phyloP scores from a whole-genome alignment of 2,329 filamentous ascomycete genomes.

The Claviceps pusilla region DNA sequence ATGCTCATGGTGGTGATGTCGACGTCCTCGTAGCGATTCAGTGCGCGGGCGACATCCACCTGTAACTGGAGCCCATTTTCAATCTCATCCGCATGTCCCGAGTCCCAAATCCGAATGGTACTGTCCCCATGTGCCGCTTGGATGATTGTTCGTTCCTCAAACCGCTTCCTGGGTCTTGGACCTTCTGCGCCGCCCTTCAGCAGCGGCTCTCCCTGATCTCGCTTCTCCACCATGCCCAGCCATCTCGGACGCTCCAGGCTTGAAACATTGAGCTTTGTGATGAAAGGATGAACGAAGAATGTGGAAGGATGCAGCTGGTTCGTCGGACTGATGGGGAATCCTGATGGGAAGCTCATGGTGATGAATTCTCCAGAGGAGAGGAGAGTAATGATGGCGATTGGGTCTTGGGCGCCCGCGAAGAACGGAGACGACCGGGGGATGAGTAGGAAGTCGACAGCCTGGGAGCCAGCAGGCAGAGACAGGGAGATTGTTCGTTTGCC shows the following conservation, averaged over 20 bases:
- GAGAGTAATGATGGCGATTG: constrained; percentile 66
- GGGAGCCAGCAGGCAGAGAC: constrained; percentile 60
- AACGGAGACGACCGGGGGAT: constrained; percentile 73
- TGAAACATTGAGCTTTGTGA: constrained; percentile 57
- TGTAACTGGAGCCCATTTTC: constrained; percentile 74
- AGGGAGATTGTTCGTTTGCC: constrained; percentile 60
- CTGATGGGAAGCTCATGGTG: constrained; percentile 82
- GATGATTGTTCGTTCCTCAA: constrained; percentile 70
- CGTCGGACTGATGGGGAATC: constrained; percentile 78
- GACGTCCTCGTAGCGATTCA: constrained; percentile 64
- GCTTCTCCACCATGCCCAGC: constrained; percentile 79
- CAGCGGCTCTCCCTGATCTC: constrained; percentile 62
- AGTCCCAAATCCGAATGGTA: constrained; percentile 84
- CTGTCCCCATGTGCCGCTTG: constrained; percentile 83
- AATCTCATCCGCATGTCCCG: constrained; percentile 80
- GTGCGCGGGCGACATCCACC: constrained; percentile 68
- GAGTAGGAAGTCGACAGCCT: constrained; percentile 66
- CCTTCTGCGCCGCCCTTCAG: constrained; percentile 66
- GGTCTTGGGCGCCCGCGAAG: constrained; percentile 78
- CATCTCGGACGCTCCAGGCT: constrained; percentile 65
- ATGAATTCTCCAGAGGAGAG: constrained; percentile 78
- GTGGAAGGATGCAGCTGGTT: constrained; percentile 84
- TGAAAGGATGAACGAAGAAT: constrained; percentile 80
- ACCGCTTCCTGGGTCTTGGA: constrained; percentile 54
- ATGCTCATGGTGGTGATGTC: constrained; percentile 69